Base-by-base conservation (phyloP, 2,329 filamentous ascomycete genomes). In the Fusarium sp. region DNA sequence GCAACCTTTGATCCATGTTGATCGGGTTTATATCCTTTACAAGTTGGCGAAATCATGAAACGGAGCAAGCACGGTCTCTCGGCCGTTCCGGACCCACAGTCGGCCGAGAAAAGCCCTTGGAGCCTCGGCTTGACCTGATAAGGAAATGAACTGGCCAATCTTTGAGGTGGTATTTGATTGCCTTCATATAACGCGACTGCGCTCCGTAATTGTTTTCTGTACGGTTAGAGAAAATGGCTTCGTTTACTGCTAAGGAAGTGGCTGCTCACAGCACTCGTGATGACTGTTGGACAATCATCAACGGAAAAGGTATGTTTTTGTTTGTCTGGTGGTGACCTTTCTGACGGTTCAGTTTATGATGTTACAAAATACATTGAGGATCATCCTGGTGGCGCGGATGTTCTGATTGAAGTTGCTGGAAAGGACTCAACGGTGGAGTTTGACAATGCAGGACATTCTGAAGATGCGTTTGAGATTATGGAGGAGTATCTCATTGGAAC, bases 371-470 rank as follows among this genome's bases (percentile, higher is more conserved):
- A 91, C 70, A 69, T 89, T 4, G 81, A 87, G 30, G 89, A 91
- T 64, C 90, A 92, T 69, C 90, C 90, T 61, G 94, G 94, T 77
- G 94, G 94, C 80, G 90, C 92, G 78, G 93, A 95, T 79, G 90
- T 95, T 68, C 86, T 96, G 45, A 86, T 94, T 67, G 94, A 96
- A 72, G 91, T 94, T 35, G 93, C 88, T 75, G 94, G 94, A 65
- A 91, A 91, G 76, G 93, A 96, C 83, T 91, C 92, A 54, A 94
- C 92, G 48, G 91, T 94, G 80, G 92, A 90, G 47, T 96, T 95
- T 79, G 93, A 96, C 83, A 92, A 95, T 78, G 93, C 94, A 42
- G 94, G 94, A 50, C 94, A 97, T 85, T 94, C 92, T 53, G 92
- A 94, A 30, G 86, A 87, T 63, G 85, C 85, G 6, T 80, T 77